These are phyloP conservation scores for Fusarium burgessii DNA, from an alignment of 2,329 filamentous ascomycete species.

Conservation along the genomic window DNA sequence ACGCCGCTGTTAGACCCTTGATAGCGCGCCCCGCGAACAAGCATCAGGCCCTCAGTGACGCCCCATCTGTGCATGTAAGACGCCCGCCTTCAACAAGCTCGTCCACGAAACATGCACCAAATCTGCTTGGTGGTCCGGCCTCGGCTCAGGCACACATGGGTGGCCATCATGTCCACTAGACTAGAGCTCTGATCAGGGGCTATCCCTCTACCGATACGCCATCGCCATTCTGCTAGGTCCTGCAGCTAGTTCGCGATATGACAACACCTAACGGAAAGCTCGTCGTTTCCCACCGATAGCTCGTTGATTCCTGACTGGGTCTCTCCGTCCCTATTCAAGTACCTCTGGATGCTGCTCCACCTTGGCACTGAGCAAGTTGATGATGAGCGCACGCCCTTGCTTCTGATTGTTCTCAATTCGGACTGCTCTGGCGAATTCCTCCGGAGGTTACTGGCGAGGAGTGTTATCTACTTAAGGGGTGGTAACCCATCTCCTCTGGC, in stretches of 20 bases:
- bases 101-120: conserved; percentile 36
- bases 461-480: conserved; percentile 47
- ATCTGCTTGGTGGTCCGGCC: conserved; percentile 37
- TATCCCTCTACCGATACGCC: conserved; percentile 30
- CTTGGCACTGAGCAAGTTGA: conserved; percentile 44
- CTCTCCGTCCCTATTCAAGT: conserved; percentile 29
- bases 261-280: conserved; percentile 40
- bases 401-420: conserved; percentile 21
- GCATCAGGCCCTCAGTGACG: conserved; percentile 37
- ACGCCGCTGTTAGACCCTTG: conserved; percentile 36
- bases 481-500: conserved; percentile 38
- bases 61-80: conserved; percentile 47
- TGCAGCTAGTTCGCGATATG: conserved; percentile 44
- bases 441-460: conserved; percentile 35
- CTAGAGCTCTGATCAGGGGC: conserved; percentile 22
- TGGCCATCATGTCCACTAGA: conserved; percentile 28
- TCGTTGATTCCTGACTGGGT: conserved; percentile 46
- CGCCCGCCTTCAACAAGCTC: conserved; percentile 43
- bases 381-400: conserved; percentile 44
- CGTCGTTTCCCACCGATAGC: conserved; percentile 44
- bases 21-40: conserved; percentile 38
- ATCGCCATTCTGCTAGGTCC: conserved; percentile 31
- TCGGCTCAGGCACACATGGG: conserved; percentile 43
- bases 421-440: conserved; percentile 31
- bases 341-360: conserved; percentile 32